Evolutionary conservation across 179 eudicot genomes (phyloP).

Genomic region (Vitellaria paradoxa): DNA sequence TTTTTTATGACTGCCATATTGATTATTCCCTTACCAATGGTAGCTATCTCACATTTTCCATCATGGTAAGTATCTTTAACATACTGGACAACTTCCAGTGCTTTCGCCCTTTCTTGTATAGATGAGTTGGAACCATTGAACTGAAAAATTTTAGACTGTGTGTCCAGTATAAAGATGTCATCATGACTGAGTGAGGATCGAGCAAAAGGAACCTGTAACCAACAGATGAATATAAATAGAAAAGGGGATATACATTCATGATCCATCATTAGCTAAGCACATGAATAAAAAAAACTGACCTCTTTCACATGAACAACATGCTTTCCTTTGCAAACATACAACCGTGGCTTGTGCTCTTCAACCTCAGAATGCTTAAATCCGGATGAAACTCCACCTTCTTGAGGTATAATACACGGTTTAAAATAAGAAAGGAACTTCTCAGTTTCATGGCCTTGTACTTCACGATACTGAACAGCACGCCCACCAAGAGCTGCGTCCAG

Average conservation of each 20-base stretch:
- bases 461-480: constrained; percentile 92
- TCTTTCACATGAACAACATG: constrained; percentile 83
- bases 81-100: constrained; percentile 94
- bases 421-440: constrained; percentile 94
- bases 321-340: constrained; percentile 77
- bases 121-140: constrained; percentile 92
- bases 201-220: constrained; percentile 77
- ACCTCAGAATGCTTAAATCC: constrained; percentile 83
- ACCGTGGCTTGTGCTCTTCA: constrained; percentile 61
- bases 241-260: constrained; percentile 7
- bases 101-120: constrained; percentile 98
- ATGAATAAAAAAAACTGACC: constrained; percentile 35
- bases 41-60: constrained; percentile 92
- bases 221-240: background rate
- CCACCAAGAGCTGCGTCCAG: constrained; percentile 93
- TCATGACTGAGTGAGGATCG: constrained; percentile 94
- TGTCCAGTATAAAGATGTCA: constrained; percentile 86
- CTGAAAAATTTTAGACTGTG: constrained; percentile 84
- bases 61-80: constrained; percentile 90
- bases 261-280: constrained; percentile 4
- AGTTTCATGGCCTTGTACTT: constrained; percentile 90
- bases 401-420: constrained; percentile 93
- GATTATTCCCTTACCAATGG: constrained; percentile 59
- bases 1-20: background rate
- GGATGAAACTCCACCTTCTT: constrained; percentile 83